Evolutionary conservation across 2,329 filamentous ascomycete species (phyloP).

Genomic region (Beauveria caledonica): DNA sequence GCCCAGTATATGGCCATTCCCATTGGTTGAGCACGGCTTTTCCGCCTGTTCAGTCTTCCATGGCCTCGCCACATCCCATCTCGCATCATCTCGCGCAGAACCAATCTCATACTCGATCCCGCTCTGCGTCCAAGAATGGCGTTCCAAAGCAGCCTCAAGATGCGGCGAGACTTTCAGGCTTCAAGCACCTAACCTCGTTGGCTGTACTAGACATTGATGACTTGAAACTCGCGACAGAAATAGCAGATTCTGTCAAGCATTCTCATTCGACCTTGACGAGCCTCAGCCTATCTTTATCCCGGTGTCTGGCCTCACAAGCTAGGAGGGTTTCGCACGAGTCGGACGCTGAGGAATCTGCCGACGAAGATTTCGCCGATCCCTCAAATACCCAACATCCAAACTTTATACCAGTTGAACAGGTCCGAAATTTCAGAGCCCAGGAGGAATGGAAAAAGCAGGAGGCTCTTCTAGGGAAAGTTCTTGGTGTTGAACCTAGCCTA

Average conservation of each 20-base stretch:
- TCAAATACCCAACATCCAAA: constrained; percentile 24
- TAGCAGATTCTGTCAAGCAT: constrained; percentile 46
- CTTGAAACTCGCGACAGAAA: constrained; percentile 46
- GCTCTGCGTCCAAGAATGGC: constrained; percentile 31
- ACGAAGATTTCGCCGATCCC: constrained; percentile 44
- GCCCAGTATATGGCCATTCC: constrained; percentile 9
- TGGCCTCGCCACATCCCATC: constrained; percentile 8
- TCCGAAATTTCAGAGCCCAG: constrained; percentile 39
- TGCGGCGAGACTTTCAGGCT: constrained; percentile 48
- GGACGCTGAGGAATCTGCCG: constrained; percentile 42
- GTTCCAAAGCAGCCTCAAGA: constrained; percentile 29
- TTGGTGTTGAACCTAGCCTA: constrained; percentile 38
- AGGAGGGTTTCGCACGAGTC: constrained; percentile 29
- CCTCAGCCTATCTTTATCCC: constrained; percentile 51
- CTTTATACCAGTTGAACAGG: constrained; percentile 33
- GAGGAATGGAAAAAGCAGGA: constrained; percentile 50
- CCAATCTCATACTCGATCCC: constrained; percentile 17
- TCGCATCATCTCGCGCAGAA: constrained; percentile 5
- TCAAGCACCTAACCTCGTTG: constrained; percentile 45
- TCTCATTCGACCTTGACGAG: constrained; percentile 46
- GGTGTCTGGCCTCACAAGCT: constrained; percentile 36
- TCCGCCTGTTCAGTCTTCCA: constrained; percentile 18
- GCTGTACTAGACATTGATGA: constrained; percentile 53
- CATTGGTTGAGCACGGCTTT: constrained; percentile 19
- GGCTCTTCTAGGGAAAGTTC: constrained; percentile 41